A percentile compares a stretch with the other conserved stretches of the same genome.
These are phyloP conservation scores for Lenwebbia sp. DNA, from an alignment of 345 rosid genomes.

Conservation along the genomic window DNA sequence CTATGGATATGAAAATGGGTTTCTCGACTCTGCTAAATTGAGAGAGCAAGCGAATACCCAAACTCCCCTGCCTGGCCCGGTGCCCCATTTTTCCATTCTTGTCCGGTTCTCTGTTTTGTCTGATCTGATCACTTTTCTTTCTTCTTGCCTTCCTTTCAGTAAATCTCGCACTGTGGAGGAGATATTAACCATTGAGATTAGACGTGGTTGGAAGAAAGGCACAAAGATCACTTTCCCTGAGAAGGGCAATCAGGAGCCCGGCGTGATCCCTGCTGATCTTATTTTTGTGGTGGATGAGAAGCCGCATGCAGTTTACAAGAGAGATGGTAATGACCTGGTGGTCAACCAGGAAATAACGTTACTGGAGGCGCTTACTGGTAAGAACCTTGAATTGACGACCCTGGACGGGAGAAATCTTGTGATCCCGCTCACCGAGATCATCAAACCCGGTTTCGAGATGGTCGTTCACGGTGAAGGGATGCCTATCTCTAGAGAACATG, in stretches of 20 bases:
- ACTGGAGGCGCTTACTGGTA: constrained; percentile 87
- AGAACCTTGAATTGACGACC: constrained; percentile 47
- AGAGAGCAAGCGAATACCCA: background rate
- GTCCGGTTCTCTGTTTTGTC: background rate
- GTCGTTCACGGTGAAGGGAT: constrained; percentile 82
- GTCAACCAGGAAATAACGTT: constrained; percentile 60
- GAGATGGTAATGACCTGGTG: constrained; percentile 80
- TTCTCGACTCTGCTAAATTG: background rate
- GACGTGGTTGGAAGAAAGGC: constrained; percentile 98
- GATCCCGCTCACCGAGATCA: constrained; percentile 60
- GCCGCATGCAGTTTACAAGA: constrained; percentile 67
- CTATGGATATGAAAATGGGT: background rate
- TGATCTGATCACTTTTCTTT: background rate
- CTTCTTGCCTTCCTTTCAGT: constrained; percentile 27
- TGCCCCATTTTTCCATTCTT: background rate
- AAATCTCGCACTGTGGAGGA: constrained; percentile 46
- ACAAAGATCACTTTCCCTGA: constrained; percentile 85
- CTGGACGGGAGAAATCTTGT: constrained; percentile 65
- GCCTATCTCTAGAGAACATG: constrained; percentile 83
- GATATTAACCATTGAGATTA: constrained; percentile 75
- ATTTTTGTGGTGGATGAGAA: constrained; percentile 77
- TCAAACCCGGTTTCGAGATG: constrained; percentile 73
- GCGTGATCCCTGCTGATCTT: constrained; percentile 67
- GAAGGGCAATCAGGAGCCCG: constrained; percentile 84
- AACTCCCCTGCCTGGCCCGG: background rate